Base-by-base conservation (phyloP, 2,329 filamentous ascomycete genomes). In the Pseudocercospora ulei region DNA sequence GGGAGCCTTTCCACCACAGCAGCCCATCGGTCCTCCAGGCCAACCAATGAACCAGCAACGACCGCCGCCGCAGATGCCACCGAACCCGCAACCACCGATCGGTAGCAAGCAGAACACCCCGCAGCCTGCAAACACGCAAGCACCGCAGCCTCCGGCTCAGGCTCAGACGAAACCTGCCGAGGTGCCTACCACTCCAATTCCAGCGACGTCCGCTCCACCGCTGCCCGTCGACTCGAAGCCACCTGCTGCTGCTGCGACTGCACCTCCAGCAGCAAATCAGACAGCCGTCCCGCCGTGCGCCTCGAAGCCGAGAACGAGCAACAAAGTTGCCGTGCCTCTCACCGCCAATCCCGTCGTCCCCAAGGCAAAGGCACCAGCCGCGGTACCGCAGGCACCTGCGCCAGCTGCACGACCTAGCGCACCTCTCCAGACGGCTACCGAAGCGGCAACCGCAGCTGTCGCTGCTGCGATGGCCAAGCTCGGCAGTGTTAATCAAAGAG, bases 381-480 rank as follows among this genome's bases (percentile, higher is more conserved):
- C 43, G n/a, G 25, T 25, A n/a, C 29, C 39, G 9, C 35, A 41
- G 18, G 27, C 44, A 9, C 29, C 43, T 16, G 30, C 33, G 11
- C 36, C 50, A 11, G 24, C 39, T 8, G 39, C 44, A 11, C 39
- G 36, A 5, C 38, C 46, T 9, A 20, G 43, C 8, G 47, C 50
- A 29, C 44, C 52, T 5, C 37, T 46, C 16, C 27, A 44, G n/a
- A 44, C 81, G 61, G 80, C 81, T 1, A 86, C 82, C 0, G 75
- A 80, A 56, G 76, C 79, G 24, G 82, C 82, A 1, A 79, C 77
- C 52, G 81, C 80, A 18, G 82, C 82, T 5, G 82, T 85, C n/a
- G 80, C 81, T 36, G 75, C 80, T 25, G 82, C 82, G 1, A 85
- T 86, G 78, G 79, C 81, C 1, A 80, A 82, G 55, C 69, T 87